These are phyloP conservation scores for Atkinsonella texensis DNA, from an alignment of 2,329 filamentous ascomycete species.

Conservation along the genomic window DNA sequence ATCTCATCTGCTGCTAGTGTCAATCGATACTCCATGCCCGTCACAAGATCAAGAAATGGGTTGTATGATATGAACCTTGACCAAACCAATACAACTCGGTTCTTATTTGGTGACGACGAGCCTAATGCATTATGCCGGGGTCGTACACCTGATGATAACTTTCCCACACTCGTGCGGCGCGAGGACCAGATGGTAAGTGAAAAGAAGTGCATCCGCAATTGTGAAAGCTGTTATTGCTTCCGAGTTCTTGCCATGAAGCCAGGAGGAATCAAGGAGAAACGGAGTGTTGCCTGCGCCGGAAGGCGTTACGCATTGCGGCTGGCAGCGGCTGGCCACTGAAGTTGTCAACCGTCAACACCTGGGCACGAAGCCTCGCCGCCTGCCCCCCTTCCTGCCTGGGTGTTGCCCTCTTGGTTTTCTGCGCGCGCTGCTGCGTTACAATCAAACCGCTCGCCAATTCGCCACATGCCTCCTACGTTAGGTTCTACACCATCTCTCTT, in stretches of 20 bases:
- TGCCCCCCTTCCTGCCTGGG: neutral
- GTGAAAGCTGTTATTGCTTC: neutral
- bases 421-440: neutral
- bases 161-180: slow-evolving; percentile 69
- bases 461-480: no score
- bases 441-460: no score
- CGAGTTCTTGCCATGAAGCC: neutral
- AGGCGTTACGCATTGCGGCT: neutral
- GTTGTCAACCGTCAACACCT: slow-evolving; percentile 1
- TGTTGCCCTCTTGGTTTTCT: neutral
- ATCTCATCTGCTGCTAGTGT: slow-evolving; percentile 36
- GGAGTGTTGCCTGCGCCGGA: neutral
- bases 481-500: neutral
- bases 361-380: neutral
- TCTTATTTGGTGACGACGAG: slow-evolving; percentile 75
- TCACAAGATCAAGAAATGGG: slow-evolving; percentile 57
- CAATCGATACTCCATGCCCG: slow-evolving; percentile 91
- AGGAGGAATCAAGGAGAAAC: neutral
- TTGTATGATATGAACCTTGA: slow-evolving; percentile 61
- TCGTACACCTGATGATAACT: slow-evolving; percentile 68
- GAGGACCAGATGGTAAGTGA: slow-evolving; percentile 42
- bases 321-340: slow-evolving; percentile 1
- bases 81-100: slow-evolving; percentile 73
- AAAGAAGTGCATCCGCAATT: neutral
- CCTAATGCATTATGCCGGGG: slow-evolving; percentile 29